A percentile compares a stretch with the other conserved stretches of the same genome.
Evolutionary conservation across 352 stramenopile genomes (phyloP).

Genomic region (Thalassiosira hispida): DNA sequence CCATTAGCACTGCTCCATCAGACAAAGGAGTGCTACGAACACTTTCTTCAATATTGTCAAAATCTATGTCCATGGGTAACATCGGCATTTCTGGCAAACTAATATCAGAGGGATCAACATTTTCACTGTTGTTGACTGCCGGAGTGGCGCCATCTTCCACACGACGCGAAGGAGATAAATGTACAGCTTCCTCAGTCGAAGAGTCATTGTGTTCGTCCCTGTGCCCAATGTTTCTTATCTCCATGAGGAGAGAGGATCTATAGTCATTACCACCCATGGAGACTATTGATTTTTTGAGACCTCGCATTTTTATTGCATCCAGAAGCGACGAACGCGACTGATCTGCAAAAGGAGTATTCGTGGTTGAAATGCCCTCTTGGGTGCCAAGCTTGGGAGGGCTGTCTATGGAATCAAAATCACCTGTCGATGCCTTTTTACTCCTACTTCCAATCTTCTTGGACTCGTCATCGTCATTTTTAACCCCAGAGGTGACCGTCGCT

Average conservation of each 20-base stretch:
- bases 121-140: neutral
- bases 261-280: conserved; percentile 20
- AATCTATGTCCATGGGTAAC: neutral
- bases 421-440: conserved; percentile 1
- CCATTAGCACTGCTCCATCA: conserved; percentile 15
- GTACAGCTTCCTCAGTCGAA: conserved; percentile 7
- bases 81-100: neutral
- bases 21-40: neutral
- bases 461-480: neutral
- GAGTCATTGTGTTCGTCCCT: neutral
- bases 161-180: neutral
- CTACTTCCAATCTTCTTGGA: conserved; percentile 1
- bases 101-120: neutral
- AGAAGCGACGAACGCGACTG: conserved; percentile 33
- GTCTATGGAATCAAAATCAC: neutral
- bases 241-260: conserved; percentile 28
- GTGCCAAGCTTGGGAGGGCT: too few relatives aligned
- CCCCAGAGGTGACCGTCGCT: neutral
- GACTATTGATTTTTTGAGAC: conserved; percentile 24
- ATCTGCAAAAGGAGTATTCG: conserved; percentile 34
- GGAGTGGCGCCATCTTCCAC: neutral
- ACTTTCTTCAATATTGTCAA: neutral
- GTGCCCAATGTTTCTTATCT: conserved; percentile 25
- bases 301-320: conserved; percentile 34
- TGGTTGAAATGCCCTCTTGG: conserved; percentile 15